phyloP scores from a whole-genome alignment of 176 grass and related monocot species.

The Triticum monococcum region DNA sequence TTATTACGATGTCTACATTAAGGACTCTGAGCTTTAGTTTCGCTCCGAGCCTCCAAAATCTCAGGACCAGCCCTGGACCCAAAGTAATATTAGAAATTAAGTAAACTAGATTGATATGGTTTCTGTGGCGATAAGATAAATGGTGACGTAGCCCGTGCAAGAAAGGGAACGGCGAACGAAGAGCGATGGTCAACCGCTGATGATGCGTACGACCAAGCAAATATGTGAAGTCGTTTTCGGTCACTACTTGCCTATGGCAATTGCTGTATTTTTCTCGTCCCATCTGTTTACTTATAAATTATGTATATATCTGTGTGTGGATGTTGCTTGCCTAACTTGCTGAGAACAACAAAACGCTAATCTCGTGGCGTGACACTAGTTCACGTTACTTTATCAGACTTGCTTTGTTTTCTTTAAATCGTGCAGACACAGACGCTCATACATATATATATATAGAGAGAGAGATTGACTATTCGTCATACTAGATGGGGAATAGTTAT shows the following conservation, averaged over 20 bases:
- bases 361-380: neutral
- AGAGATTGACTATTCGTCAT: no score
- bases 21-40: no score
- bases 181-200: neutral
- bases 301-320: no score
- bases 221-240: neutral
- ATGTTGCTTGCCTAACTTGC: neutral
- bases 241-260: neutral
- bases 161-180: slow-evolving; percentile 36
- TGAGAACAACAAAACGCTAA: neutral
- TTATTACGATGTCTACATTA: no score
- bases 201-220: neutral
- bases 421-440: no score
- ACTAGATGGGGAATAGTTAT: no score
- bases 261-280: neutral
- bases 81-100: neutral
- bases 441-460: no score
- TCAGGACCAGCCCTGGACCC: neutral
- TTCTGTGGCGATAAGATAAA: neutral
- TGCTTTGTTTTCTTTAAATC: neutral
- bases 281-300: neutral
- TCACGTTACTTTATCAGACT: neutral
- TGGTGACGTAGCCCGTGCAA: neutral
- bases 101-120: neutral
- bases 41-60: no score